phyloP scores from a whole-genome alignment of 805 yeast genomes.

The Myxozyma nipponensis region DNA sequence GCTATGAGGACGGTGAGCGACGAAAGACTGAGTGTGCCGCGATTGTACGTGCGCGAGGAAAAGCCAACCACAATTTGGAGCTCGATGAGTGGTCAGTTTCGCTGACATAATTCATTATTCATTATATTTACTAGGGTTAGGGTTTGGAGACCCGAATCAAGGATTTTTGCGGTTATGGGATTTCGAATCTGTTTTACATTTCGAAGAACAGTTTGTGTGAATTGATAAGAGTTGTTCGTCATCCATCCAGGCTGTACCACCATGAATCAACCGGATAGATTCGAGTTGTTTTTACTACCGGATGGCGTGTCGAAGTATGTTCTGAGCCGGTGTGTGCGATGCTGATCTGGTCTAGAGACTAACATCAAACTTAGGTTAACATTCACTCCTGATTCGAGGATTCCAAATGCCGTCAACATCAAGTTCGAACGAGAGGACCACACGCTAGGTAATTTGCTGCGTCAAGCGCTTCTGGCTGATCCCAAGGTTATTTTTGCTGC shows the following conservation, averaged over 20 bases:
- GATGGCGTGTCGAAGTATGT: conserved; percentile 92
- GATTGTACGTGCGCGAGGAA: background rate
- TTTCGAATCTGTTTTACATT: background rate
- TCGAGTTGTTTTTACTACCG: conserved; percentile 92
- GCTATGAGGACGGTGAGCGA: no score
- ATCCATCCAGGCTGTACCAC: background rate
- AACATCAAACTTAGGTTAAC: conserved; percentile 50
- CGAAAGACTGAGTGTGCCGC: no score
- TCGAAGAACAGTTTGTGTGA: no score
- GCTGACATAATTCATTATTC: background rate
- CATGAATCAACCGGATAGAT: conserved; percentile 99
- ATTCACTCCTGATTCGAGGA: conserved; percentile 88
- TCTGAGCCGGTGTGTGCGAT: background rate
- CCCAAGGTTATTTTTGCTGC: conserved; percentile 93
- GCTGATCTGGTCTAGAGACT: conserved; percentile 6
- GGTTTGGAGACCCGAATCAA: background rate
- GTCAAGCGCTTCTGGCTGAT: conserved; percentile 75
- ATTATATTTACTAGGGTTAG: background rate
- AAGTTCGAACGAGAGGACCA: conserved; percentile 97
- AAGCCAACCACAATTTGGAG: conserved; percentile 1
- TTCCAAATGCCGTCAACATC: conserved; percentile 89
- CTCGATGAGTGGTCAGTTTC: conserved; percentile 7
- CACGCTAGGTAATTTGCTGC: conserved; percentile 84
- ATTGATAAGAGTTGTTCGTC: no score
- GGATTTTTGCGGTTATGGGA: no score